A percentile compares a stretch with the other conserved stretches of the same genome.
Evolutionary conservation across 139 green algal genomes (phyloP).

Genomic region (Trebouxia sp.): DNA sequence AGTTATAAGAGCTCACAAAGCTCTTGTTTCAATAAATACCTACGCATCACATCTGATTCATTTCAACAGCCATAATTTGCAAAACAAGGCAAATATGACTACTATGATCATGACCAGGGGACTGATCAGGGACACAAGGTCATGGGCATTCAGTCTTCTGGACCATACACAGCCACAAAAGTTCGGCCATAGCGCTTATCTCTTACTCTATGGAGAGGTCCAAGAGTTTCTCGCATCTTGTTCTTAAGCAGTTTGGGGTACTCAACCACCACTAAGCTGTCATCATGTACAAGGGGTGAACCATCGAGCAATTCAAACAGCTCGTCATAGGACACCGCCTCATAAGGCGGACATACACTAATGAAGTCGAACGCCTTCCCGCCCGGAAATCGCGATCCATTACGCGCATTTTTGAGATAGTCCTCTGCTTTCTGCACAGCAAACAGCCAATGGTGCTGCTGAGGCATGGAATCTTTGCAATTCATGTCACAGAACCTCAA

Average conservation of each 20-base stretch:
- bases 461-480: not conserved
- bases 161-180: conserved; percentile 78
- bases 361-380: conserved; percentile 90
- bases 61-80: too few relatives aligned
- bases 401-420: conserved; percentile 58
- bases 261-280: conserved; percentile 80
- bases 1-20: too few relatives aligned
- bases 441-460: not conserved
- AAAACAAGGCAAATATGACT: not conserved
- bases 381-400: conserved; percentile 42
- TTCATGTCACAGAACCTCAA: not conserved
- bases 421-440: conserved; percentile 66
- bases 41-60: too few relatives aligned
- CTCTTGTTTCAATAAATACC: too few relatives aligned
- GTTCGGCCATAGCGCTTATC: conserved; percentile 88
- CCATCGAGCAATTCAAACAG: conserved; percentile 76
- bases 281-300: conserved; percentile 68
- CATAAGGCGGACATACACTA: conserved; percentile 87
- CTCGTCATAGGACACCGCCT: conserved; percentile 86
- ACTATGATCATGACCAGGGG: not conserved
- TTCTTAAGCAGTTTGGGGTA: conserved; percentile 73
- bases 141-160: not conserved
- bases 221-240: conserved; percentile 56
- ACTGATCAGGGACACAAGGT: not conserved
- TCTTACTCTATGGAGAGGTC: conserved; percentile 62